Percentiles rank a stretch among this genome's conserved stretches.
phyloP scores from a whole-genome alignment of 106 monocot species.

The Vanilla planifolia region DNA sequence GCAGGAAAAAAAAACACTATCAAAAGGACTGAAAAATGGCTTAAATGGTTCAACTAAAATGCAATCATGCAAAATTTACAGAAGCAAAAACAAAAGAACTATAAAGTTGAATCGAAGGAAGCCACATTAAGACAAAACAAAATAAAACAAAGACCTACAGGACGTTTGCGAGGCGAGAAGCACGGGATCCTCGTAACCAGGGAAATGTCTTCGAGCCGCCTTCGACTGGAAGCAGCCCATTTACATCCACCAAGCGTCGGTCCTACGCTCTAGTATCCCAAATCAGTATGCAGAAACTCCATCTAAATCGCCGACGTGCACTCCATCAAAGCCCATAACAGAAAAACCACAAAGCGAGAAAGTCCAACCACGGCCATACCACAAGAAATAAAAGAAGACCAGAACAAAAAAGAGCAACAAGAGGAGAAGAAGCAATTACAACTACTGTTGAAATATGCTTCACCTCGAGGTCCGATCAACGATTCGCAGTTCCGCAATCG shows the following conservation, averaged over 20 bases:
- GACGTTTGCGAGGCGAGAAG: slow-evolving; percentile 77
- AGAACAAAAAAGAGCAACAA: background rate
- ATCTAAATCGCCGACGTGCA: background rate
- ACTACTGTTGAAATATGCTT: background rate
- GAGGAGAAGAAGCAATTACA: background rate
- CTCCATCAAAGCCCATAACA: background rate
- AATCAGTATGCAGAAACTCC: slow-evolving; percentile 1
- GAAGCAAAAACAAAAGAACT: background rate
- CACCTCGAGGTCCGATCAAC: no score
- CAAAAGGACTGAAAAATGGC: no score
- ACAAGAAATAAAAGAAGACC: background rate
- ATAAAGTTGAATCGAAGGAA: background rate
- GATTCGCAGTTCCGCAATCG: background rate
- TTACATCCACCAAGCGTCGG: background rate
- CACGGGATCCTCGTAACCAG: slow-evolving; percentile 68
- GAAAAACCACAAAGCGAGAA: background rate
- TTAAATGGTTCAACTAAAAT: slow-evolving; percentile 6
- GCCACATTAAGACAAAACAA: background rate
- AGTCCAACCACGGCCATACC: background rate
- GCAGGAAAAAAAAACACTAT: background rate
- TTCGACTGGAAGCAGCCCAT: slow-evolving; percentile 86
- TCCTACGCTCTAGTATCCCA: slow-evolving; percentile 4
- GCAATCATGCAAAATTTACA: background rate
- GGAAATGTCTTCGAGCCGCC: slow-evolving; percentile 32
- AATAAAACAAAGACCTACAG: slow-evolving; percentile 35